Evolutionary conservation across 2,329 filamentous ascomycete species (phyloP).

Genomic region (Cladophialophora immunda): DNA sequence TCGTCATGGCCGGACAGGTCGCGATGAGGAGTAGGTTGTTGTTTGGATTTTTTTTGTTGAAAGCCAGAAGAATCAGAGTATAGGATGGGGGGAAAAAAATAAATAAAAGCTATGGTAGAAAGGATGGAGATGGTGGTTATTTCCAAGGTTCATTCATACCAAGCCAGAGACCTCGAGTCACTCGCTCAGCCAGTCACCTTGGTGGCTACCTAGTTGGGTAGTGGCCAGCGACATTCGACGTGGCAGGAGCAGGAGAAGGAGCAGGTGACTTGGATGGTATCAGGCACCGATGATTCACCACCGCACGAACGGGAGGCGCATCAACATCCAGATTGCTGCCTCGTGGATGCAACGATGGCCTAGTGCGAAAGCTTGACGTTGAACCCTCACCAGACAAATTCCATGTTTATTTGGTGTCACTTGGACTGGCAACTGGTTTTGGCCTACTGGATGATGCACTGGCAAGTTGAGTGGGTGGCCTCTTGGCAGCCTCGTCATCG

Average conservation of each 20-base stretch:
- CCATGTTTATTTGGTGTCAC: neutral
- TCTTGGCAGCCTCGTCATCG: neutral
- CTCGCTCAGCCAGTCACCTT: too few relatives aligned
- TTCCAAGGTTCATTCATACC: neutral
- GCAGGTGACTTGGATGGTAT: neutral
- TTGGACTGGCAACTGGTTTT: neutral
- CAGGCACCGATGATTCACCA: neutral
- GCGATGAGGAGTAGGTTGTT: neutral
- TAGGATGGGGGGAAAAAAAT: neutral
- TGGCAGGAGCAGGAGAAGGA: conserved; percentile 1
- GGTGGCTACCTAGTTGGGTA: neutral
- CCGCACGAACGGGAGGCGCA: neutral
- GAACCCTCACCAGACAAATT: neutral
- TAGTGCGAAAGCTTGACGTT: neutral
- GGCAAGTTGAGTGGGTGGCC: neutral
- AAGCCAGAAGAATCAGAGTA: neutral
- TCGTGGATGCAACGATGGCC: neutral
- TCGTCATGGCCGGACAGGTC: neutral
- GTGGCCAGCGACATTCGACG: neutral
- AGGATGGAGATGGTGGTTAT: neutral
- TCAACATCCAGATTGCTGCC: neutral
- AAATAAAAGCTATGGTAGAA: neutral
- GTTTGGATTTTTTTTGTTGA: neutral
- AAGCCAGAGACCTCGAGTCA: neutral
- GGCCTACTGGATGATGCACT: neutral